Percentiles rank a stretch among this genome's conserved stretches.
phyloP scores from a whole-genome alignment of 371 early-diverging fungal species.

The Spiromyces aspiralis region DNA sequence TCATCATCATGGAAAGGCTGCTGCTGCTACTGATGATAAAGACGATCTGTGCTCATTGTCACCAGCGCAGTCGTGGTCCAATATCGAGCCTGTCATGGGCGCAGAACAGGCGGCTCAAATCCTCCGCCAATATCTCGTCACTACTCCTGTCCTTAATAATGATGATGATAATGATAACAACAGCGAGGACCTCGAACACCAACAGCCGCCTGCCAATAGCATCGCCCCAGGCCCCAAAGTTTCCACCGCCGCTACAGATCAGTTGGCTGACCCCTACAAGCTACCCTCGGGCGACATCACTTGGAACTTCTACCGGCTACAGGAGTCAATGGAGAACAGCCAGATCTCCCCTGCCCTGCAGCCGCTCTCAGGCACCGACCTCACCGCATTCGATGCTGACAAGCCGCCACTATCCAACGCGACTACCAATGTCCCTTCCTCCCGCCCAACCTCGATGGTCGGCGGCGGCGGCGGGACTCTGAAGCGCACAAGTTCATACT shows the following conservation, averaged over 20 bases:
- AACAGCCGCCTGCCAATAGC: background rate
- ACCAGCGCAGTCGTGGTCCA: background rate
- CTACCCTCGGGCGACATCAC: slow-evolving; percentile 65
- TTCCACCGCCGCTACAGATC: background rate
- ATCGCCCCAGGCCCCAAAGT: no score
- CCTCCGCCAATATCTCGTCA: background rate
- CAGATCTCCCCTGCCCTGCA: no score
- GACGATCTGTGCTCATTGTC: no score
- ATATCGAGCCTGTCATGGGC: background rate
- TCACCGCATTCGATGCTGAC: background rate
- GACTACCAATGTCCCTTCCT: no score
- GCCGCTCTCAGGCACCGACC: background rate
- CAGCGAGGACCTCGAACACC: background rate
- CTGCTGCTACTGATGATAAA: no score
- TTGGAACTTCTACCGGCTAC: slow-evolving; percentile 83
- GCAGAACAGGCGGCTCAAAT: background rate
- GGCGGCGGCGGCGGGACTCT: background rate
- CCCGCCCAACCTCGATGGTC: background rate
- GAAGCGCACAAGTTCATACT: slow-evolving; percentile 8
- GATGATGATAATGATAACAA: background rate
- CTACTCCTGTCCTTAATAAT: background rate
- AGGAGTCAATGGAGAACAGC: slow-evolving; percentile 46
- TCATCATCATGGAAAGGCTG: no score
- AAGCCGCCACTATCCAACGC: no score
- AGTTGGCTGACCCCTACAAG: slow-evolving; percentile 28